Evolutionary conservation across 345 rosid genomes (phyloP).

Genomic region (Chamaenerion angustifolium): DNA sequence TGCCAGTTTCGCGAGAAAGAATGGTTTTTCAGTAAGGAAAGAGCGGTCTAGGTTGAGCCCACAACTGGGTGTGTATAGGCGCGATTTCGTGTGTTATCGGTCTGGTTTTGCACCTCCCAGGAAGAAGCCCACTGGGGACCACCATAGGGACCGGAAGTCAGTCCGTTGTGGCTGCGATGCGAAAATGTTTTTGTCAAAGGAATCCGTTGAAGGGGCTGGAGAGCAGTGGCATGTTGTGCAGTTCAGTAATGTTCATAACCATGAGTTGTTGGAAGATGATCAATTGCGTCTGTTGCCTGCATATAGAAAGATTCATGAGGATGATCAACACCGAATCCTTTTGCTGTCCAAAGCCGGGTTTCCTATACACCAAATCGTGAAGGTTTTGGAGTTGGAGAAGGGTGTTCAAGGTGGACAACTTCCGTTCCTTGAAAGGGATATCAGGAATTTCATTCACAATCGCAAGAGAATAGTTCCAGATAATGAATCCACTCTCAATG

Average conservation of each 20-base stretch:
- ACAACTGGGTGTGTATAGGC: constrained; percentile 67
- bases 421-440: constrained; percentile 88
- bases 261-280: constrained; percentile 84
- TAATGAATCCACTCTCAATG: constrained; percentile 62
- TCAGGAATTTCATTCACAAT: constrained; percentile 76
- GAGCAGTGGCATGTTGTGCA: constrained; percentile 78
- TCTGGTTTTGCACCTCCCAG: constrained; percentile 91
- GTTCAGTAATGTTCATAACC: constrained; percentile 91
- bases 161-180: constrained; percentile 94
- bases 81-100: constrained; percentile 91
- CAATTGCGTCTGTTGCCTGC: constrained; percentile 90
- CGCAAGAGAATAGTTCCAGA: constrained; percentile 80
- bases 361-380: constrained; percentile 75
- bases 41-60: constrained; percentile 87
- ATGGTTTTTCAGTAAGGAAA: constrained; percentile 81
- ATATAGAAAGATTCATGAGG: constrained; percentile 75
- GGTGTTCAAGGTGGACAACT: constrained; percentile 77
- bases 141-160: constrained; percentile 80
- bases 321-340: constrained; percentile 80
- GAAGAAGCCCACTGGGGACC: constrained; percentile 79
- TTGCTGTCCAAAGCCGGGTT: constrained; percentile 89
- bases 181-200: constrained; percentile 70
- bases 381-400: constrained; percentile 75
- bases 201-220: constrained; percentile 37
- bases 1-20: constrained; percentile 66